Evolutionary conservation across 1,284 basidiomycete species (phyloP).

Genomic region (Vanrija sp.): DNA sequence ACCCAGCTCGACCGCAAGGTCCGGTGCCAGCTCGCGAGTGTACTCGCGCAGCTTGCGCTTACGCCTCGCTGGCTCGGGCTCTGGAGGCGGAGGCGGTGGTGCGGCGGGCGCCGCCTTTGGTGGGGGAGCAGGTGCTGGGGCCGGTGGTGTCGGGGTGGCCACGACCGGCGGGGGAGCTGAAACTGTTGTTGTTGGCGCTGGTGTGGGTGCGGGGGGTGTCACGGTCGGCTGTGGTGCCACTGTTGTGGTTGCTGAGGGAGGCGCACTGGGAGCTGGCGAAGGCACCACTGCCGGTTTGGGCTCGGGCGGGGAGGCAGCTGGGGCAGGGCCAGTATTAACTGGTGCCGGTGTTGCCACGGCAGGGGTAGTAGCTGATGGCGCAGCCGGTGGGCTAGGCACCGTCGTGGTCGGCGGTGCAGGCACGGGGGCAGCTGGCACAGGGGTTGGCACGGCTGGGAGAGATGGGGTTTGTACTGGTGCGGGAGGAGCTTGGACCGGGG

Average conservation of each 20-base stretch:
- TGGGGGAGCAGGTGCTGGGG: slow-evolving; percentile 1
- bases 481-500: not conserved
- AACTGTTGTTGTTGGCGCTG: not conserved
- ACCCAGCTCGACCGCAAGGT: slow-evolving; percentile 35
- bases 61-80: slow-evolving; percentile 28
- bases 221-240: not conserved
- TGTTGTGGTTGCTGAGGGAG: not conserved
- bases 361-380: not conserved
- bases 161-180: not conserved
- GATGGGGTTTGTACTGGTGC: not conserved
- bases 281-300: not conserved
- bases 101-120: slow-evolving; percentile 1
- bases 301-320: not conserved
- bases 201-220: not conserved
- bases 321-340: not conserved
- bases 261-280: not conserved
- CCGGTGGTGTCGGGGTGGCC: slow-evolving; percentile 2
- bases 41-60: slow-evolving; percentile 38
- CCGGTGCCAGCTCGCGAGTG: slow-evolving; percentile 30
- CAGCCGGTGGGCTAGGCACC: not conserved
- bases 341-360: not conserved
- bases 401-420: no score
- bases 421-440: not conserved
- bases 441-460: no score
- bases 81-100: slow-evolving; percentile 22